Percentiles rank a stretch among this genome's conserved stretches.
Conservation (phyloP, 2,329 filamentous ascomycete genomes). For the Monosporascus sp. region DNA sequence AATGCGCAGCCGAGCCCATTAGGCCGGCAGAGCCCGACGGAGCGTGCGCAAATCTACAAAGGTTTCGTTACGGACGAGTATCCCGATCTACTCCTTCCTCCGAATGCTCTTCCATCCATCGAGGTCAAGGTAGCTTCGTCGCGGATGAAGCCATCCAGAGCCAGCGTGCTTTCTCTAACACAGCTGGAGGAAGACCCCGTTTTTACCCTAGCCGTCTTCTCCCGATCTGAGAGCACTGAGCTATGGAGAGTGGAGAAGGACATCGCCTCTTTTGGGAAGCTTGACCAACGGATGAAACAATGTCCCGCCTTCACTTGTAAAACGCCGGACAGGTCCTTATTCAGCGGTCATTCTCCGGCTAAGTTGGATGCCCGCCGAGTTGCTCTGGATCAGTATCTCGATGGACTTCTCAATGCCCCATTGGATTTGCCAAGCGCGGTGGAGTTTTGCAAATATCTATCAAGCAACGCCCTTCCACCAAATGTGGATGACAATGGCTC, state of each 20-base stretch:
- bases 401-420: slow-evolving; percentile 74
- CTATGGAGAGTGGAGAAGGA: slow-evolving; percentile 96
- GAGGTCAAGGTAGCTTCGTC: slow-evolving; percentile 87
- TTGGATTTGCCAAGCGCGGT: slow-evolving; percentile 72
- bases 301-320: slow-evolving; percentile 66
- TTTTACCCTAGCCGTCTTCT: slow-evolving; percentile 82
- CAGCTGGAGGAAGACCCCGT: slow-evolving; percentile 87
- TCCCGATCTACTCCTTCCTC: slow-evolving; percentile 77
- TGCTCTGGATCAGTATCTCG: slow-evolving; percentile 80
- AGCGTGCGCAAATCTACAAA: slow-evolving; percentile 57
- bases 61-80: slow-evolving; percentile 82
- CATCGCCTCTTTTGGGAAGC: slow-evolving; percentile 68
- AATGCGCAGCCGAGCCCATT: slow-evolving; percentile 21
- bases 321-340: slow-evolving; percentile 79
- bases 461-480: slow-evolving; percentile 56
- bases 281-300: slow-evolving; percentile 77
- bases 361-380: slow-evolving; percentile 82
- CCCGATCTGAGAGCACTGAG: slow-evolving; percentile 68
- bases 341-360: slow-evolving; percentile 87
- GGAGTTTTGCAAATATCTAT: slow-evolving; percentile 83
- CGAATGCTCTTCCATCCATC: slow-evolving; percentile 82
- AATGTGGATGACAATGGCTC: slow-evolving; percentile 51
- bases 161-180: slow-evolving; percentile 74
- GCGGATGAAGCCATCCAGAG: slow-evolving; percentile 84
- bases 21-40: slow-evolving; percentile 33